Conservation (phyloP, 805 yeast species). For the Wickerhamiella dianesei region DNA sequence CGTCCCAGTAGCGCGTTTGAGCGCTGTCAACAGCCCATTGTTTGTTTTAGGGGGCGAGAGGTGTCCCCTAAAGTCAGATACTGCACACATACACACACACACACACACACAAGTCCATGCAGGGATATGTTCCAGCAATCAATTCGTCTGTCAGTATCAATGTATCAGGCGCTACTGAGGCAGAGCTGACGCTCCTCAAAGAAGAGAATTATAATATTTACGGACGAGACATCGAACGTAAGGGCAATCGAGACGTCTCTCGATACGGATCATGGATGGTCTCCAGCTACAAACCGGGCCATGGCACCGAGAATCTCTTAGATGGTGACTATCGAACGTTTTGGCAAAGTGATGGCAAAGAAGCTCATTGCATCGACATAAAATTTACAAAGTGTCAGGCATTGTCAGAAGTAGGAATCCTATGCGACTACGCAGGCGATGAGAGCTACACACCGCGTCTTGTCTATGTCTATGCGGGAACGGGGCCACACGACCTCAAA, state of each 20-base stretch:
- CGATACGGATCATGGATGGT: slow-evolving; percentile 74
- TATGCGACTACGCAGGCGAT: slow-evolving; percentile 56
- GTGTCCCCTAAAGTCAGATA: too few relatives aligned
- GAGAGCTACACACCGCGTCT: slow-evolving; percentile 86
- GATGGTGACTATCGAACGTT: slow-evolving; percentile 54
- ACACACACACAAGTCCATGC: neutral
- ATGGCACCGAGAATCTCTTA: slow-evolving; percentile 55
- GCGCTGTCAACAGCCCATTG: too few relatives aligned
- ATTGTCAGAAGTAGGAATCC: slow-evolving; percentile 54
- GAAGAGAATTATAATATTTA: neutral
- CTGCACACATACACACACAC: too few relatives aligned
- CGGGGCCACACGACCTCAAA: slow-evolving; percentile 62
- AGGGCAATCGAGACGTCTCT: slow-evolving; percentile 47
- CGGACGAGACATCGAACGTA: neutral
- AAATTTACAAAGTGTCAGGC: slow-evolving; percentile 68
- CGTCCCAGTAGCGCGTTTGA: too few relatives aligned
- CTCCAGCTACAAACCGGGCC: slow-evolving; percentile 61
- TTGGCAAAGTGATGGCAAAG: slow-evolving; percentile 94
- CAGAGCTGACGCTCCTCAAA: neutral
- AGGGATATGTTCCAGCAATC: neutral
- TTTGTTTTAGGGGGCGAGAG: too few relatives aligned
- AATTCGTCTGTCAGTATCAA: neutral
- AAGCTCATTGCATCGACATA: slow-evolving; percentile 71
- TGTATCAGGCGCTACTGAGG: neutral
- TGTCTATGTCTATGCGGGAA: slow-evolving; percentile 54